Evolutionary conservation across 2,329 filamentous ascomycete genomes (phyloP).

Genomic region (Aspergillus proliferans): DNA sequence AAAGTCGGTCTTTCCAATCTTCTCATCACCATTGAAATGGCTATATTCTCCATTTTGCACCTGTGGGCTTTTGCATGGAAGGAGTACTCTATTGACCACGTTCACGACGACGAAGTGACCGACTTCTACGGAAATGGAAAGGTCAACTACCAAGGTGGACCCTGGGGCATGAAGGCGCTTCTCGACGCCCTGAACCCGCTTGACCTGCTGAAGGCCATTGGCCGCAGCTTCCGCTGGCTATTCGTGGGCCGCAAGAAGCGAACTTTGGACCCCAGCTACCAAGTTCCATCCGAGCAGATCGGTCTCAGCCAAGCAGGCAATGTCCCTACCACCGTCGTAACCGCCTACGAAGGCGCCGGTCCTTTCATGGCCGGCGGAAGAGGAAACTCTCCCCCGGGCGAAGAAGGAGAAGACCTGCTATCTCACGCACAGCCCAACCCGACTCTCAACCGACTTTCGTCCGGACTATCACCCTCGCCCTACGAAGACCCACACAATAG

Average conservation of each 20-base stretch:
- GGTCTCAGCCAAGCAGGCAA: conserved; percentile 19
- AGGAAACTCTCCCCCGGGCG: conserved; percentile 17
- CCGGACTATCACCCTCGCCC: conserved; percentile 9
- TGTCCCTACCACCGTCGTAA: conserved; percentile 11
- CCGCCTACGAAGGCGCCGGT: conserved; percentile 23
- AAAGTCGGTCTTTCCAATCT: conserved; percentile 74
- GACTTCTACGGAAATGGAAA: conserved; percentile 38
- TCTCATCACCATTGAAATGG: conserved; percentile 79
- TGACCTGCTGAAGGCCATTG: conserved; percentile 76
- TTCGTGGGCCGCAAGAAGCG: conserved; percentile 61
- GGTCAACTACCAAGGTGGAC: conserved; percentile 58
- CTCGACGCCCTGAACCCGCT: conserved; percentile 70
- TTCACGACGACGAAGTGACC: conserved; percentile 43
- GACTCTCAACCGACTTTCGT: not conserved
- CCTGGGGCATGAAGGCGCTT: conserved; percentile 59
- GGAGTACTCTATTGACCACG: conserved; percentile 54
- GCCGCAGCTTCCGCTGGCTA: conserved; percentile 72
- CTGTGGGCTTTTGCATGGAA: conserved; percentile 75
- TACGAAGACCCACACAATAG: conserved; percentile 12
- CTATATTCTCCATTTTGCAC: conserved; percentile 69
- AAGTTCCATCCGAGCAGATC: conserved; percentile 20
- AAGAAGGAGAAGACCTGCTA: conserved; percentile 35
- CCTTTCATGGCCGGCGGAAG: conserved; percentile 14
- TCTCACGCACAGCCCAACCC: conserved; percentile 34
- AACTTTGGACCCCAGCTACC: conserved; percentile 36